These are phyloP conservation scores for Trypanosoma lewisi DNA, from an alignment of 208 protist species.

Conservation along the genomic window DNA sequence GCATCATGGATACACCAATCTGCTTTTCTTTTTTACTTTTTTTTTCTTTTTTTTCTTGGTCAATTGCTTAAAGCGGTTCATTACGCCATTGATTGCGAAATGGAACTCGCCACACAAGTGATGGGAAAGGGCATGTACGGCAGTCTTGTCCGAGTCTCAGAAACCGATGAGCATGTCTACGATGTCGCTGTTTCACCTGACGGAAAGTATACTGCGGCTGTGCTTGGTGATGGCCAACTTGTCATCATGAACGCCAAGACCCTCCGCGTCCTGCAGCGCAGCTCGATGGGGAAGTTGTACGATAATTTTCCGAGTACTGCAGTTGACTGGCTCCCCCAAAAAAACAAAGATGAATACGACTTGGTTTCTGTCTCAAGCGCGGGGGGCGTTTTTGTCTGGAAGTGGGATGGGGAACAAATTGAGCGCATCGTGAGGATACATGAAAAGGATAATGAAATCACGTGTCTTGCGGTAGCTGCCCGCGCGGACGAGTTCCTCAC, in stretches of 20 bases:
- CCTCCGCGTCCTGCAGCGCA: constrained; percentile 22
- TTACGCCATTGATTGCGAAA: background rate
- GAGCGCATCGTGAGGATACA: constrained; percentile 22
- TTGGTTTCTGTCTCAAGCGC: constrained; percentile 57
- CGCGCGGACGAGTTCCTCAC: constrained; percentile 60
- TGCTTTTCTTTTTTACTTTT: constrained; percentile 8
- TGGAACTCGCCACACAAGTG: constrained; percentile 1
- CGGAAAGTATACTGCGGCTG: constrained; percentile 47
- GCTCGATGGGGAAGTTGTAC: constrained; percentile 31
- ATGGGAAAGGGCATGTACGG: constrained; percentile 10
- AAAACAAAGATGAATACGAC: constrained; percentile 15
- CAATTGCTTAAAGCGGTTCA: background rate
- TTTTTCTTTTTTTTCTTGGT: no score
- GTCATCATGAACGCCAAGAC: constrained; percentile 37
- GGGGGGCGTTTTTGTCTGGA: constrained; percentile 69
- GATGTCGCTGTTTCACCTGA: constrained; percentile 42
- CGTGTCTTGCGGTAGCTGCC: constrained; percentile 54
- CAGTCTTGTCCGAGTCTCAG: constrained; percentile 15
- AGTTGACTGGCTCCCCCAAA: constrained; percentile 53
- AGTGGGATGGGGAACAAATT: constrained; percentile 32
- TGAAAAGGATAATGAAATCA: constrained; percentile 75
- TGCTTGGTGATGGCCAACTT: constrained; percentile 54
- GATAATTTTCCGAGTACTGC: constrained; percentile 49
- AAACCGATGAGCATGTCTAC: constrained; percentile 43
- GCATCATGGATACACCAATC: background rate